phyloP scores from a whole-genome alignment of 2,329 filamentous ascomycete species.

The Aspergillus tubingensis region DNA sequence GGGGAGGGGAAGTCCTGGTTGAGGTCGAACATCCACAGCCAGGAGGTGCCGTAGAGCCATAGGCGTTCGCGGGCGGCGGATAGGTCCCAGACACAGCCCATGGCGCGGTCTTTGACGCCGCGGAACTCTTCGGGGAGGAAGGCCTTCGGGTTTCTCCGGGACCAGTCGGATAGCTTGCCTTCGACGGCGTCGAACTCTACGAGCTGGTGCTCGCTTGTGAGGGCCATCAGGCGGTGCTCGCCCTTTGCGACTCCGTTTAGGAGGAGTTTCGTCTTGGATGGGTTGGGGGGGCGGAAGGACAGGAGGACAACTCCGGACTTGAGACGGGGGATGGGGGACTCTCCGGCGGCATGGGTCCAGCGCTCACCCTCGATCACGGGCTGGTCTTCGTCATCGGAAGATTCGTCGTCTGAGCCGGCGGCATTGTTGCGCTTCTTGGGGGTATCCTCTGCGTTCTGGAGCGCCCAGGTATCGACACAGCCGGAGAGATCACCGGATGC shows the following conservation, averaged over 20 bases:
- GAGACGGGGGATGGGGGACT: slow-evolving; percentile 68
- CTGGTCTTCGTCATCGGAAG: slow-evolving; percentile 52
- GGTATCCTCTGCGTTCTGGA: slow-evolving; percentile 56
- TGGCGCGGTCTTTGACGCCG: slow-evolving; percentile 74
- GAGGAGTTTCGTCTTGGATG: slow-evolving; percentile 25
- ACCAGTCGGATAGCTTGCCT: slow-evolving; percentile 81
- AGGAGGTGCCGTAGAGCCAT: slow-evolving; percentile 85
- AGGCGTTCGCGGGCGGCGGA: slow-evolving; percentile 59
- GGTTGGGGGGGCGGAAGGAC: slow-evolving; percentile 61
- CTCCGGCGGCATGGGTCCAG: slow-evolving; percentile 75
- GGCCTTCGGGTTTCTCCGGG: slow-evolving; percentile 74
- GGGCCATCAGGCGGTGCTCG: slow-evolving; percentile 59
- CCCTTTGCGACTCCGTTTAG: slow-evolving; percentile 54
- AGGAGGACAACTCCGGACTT: slow-evolving; percentile 65
- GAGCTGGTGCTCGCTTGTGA: slow-evolving; percentile 67
- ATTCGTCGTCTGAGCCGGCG: slow-evolving; percentile 50
- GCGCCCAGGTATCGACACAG: slow-evolving; percentile 81
- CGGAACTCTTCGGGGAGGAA: slow-evolving; percentile 74
- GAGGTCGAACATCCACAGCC: slow-evolving; percentile 91
- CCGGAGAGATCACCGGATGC: slow-evolving; percentile 80
- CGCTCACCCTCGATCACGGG: slow-evolving; percentile 60
- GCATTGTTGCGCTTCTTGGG: slow-evolving; percentile 44
- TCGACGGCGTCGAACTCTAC: slow-evolving; percentile 77
- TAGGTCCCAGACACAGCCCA: slow-evolving; percentile 82
- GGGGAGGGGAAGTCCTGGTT: slow-evolving; percentile 63